Evolutionary conservation across 139 green algal species (phyloP), one percentile per base, ranked within the genome.

Genomic region (Chlamydomonas eustigma): DNA sequence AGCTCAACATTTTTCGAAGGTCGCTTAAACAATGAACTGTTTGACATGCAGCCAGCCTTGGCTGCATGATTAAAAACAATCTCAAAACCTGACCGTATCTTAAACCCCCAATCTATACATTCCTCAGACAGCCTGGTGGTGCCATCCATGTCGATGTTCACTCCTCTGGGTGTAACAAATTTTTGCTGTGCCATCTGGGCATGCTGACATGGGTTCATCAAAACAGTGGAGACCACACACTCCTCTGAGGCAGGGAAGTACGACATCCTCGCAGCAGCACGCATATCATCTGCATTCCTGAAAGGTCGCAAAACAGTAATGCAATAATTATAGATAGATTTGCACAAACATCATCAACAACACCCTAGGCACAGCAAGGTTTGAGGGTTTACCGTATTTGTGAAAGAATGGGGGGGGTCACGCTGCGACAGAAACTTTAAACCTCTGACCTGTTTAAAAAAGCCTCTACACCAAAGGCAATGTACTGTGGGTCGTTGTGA

Each of bases 11-110:
- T n/a, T n/a, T n/a, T n/a, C n/a, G n/a, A n/a, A n/a, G n/a, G n/a
- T n/a, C n/a, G n/a, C n/a, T n/a, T n/a, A n/a, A n/a, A n/a, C n/a
- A n/a, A n/a, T n/a, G n/a, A n/a, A n/a, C n/a, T n/a, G n/a, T n/a
- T n/a, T 18, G 2, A 51, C 51, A 65, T 30, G 37, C 64, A 32
- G 8, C 50, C 28, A 36, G 64, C 28, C 37, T 12, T 30, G 2
- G 30, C 25, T 2, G 64, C 64, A 25, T 74, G 63, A 22, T 74
- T 38, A 22, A 58, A 67, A 50, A 96, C 44, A 50, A 93, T 92
- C 78, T 95, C 91, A 72, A 91, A 87, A 0, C 88, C 91, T 18
- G 81, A 79, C 0, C 81, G 81, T 2, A 96, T 71, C 76, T 94
- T 95, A 4, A 92, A 80, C 0, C 91, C 91, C 63, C 91, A 75